Base-by-base conservation (phyloP, 1,139 yeast genomes). In the Saccharomyces hybrid region DNA sequence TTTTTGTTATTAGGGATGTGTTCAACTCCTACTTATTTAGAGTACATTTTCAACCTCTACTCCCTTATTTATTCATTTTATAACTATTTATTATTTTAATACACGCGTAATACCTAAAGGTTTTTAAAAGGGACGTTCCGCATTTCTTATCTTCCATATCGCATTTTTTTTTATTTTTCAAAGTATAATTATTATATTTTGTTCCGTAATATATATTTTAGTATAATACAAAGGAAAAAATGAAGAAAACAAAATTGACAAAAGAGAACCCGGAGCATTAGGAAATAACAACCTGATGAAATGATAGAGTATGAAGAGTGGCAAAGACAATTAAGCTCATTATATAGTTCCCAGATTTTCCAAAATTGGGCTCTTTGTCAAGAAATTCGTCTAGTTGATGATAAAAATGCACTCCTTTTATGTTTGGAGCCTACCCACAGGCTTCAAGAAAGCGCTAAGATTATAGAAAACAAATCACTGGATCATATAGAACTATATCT, bases 401-500 rank as follows among this genome's bases (percentile, higher is more conserved):
- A 14, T 5, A 8, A 13, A 8, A 31, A 49, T 27, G 38, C 38
- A 32, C 4, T 32, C 8, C 2, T 6, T 32, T 2, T 32, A 14
- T 6, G 38, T 32, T 32, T 32, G 8, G 5, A n/a, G 38, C 38
- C 38, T 32, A n/a, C 38, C 6, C 38, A 32, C 38, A 32, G 3
- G 38, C 38, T 32, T 32, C 38, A 32, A 6, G 38, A 32, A 6
- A 6, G 8, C 38, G 3, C 38, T 32, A 32, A 32, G 8, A 5
- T 4, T 50, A 16, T 13, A 14, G 26, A 19, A 26, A 26, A 50
- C 11, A 50, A 31, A 46, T 50, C 25, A 31, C 27, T 51, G 16
- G 49, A 46, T 25, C 54, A 54, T 31, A 26, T 61, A 14, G 59
- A 58, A 42, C 32, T 58, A n/a, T 54, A 50, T 38, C 56, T 62